These are phyloP conservation scores for Teunomyces kruisii DNA, from an alignment of 805 yeast species.

Conservation along the genomic window DNA sequence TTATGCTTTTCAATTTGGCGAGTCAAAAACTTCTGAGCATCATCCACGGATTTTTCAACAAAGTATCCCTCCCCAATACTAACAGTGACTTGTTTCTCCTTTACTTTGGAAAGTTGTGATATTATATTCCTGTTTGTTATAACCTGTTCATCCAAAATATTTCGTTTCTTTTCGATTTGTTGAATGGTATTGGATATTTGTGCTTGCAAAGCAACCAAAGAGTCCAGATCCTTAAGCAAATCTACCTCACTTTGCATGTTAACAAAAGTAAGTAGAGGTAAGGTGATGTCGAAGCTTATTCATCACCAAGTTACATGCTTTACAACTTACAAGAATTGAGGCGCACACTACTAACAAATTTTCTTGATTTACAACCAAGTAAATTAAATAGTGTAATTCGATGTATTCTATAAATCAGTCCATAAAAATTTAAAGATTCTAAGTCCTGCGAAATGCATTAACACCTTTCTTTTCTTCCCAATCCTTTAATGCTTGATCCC, in stretches of 20 bases:
- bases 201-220: neutral
- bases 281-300: neutral
- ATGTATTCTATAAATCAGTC: neutral
- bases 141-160: slow-evolving; percentile 8
- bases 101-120: neutral
- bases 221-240: neutral
- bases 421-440: neutral
- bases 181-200: slow-evolving; percentile 3
- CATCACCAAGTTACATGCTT: neutral
- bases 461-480: slow-evolving; percentile 27
- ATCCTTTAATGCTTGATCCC: slow-evolving; percentile 49
- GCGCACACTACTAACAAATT: no score
- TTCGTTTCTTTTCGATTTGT: slow-evolving; percentile 2
- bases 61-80: slow-evolving; percentile 43
- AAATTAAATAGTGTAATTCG: no score
- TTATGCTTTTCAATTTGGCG: slow-evolving; percentile 28
- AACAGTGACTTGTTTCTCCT: slow-evolving; percentile 20
- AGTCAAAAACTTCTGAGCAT: slow-evolving; percentile 27
- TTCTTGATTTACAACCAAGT: no score
- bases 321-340: no score
- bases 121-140: slow-evolving; percentile 3
- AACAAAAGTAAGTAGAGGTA: neutral
- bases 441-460: slow-evolving; percentile 36
- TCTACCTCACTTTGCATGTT: neutral
- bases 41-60: slow-evolving; percentile 27